Base-by-base conservation (phyloP, 805 yeast genomes). In the Torulaspora gathmanii region DNA sequence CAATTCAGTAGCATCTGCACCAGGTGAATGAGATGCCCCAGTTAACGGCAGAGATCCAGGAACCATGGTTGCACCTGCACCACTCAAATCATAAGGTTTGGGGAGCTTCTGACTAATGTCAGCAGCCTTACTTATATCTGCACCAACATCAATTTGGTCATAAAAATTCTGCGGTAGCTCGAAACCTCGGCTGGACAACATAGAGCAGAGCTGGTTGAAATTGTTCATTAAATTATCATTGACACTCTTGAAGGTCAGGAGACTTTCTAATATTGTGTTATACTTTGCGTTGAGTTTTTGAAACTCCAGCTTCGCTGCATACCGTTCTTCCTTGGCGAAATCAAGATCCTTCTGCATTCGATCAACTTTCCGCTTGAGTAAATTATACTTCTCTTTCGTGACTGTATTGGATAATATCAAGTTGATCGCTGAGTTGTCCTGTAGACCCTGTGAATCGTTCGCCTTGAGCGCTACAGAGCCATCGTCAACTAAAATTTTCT, bases 241-340 rank as follows among this genome's bases (percentile, higher is more conserved):
- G 9, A 73, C 68, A 13, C 73, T 69, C 53, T 79, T 80, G 49
- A 82, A 64, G 0, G 79, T 69, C 10, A 83, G 71, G 38, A 83
- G 63, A 48, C 80, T 75, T 42, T 82, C 85, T 33, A 84, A 70
- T 13, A 84, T 70, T 1, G 83, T 77, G 50, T 81, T 79, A 56
- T 82, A 83, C 58, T 81, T 82, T 16, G 75, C 71, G 36, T 76
- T 72, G 50, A 81, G 57, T 4, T 68, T 55, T 33, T 70, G 70
- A 10, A 74, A 45, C 16, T 74, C 78, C 2, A 55, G 46, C 42
- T 60, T 62, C 2, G 57, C 44, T 13, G 54, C 54, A 23, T 50
- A 50, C 16, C 51, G 50, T 34, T 61, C 64, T 29, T 55, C 57
- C 23, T 53, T 60, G 12, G 54, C 44, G 5, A 48, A 15, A 3